Percentiles rank a stretch among this genome's conserved stretches.
Evolutionary conservation across 441 rosid species (phyloP).

Genomic region (Erodium texanum): DNA sequence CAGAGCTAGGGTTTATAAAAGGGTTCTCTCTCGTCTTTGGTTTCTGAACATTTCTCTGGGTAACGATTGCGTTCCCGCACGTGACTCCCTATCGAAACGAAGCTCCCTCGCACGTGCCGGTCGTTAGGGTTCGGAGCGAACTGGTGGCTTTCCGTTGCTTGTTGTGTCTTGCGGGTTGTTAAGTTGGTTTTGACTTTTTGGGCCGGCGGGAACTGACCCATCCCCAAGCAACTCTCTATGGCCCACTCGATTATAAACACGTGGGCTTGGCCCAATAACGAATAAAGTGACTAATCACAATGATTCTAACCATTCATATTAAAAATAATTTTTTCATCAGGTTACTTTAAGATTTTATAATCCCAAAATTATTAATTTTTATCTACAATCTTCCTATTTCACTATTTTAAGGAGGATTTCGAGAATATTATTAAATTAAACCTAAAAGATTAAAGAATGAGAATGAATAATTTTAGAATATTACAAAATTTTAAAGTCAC

Average conservation of each 20-base stretch:
- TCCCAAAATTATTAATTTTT: too few species aligned
- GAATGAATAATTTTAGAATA: too few species aligned
- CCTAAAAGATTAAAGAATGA: too few species aligned
- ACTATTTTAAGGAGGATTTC: too few species aligned
- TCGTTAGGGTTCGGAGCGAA: not conserved
- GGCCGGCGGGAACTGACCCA: not conserved
- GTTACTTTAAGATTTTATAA: too few species aligned
- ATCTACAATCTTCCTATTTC: too few species aligned
- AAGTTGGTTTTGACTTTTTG: not conserved
- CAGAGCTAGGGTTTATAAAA: conserved; percentile 6
- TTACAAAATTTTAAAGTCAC: too few species aligned
- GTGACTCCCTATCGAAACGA: conserved; percentile 6
- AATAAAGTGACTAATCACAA: too few species aligned
- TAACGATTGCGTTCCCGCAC: conserved; percentile 3
- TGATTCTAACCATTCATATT: too few species aligned
- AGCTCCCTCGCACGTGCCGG: conserved; percentile 6
- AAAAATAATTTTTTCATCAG: too few species aligned
- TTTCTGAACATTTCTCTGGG: conserved; percentile 6
- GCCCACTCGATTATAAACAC: not conserved
- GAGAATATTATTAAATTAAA: too few species aligned
- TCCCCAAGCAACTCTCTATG: not conserved
- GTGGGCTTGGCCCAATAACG: not conserved
- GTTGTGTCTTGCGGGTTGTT: not conserved
- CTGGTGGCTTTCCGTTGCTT: not conserved
- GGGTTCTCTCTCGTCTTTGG: not conserved